Base-by-base conservation (phyloP, 2,329 filamentous ascomycete species). In the Helminthosporium solani region DNA sequence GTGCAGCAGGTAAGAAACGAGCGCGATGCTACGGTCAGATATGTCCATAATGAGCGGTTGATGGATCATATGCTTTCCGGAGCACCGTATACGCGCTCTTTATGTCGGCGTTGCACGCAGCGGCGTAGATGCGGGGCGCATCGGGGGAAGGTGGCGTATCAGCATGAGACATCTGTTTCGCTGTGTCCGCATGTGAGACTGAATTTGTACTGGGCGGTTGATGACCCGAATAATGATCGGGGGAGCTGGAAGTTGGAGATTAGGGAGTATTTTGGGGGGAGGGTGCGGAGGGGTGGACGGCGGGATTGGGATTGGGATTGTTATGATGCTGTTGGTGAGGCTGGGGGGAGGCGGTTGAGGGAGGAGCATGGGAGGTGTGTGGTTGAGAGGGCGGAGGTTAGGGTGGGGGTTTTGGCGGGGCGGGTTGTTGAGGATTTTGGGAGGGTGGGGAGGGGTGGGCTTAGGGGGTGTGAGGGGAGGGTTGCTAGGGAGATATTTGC, bases 121-220 rank as follows among this genome's bases (percentile, higher is more conserved):
- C 15, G 23, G 12, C 45, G 49, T n/a, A 41, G 46, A 14, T 52
- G 52, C 30, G 27, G 3, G 2, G 11, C 6, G 8, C 50, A 52
- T 27, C 49, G 45, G 12, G n/a, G n/a, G 2, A n/a, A n/a, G 11
- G 18, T 37, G 12, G 21, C 15, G 3, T 27, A 31, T 7, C n/a
- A 38, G 8, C 40, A 27, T 3, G 18, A 47, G 12, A 53, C 55
- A 1, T 33, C 30, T 18, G 34, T 58, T 20, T 46, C 40, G 5
- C 45, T 56, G 2, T 58, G 55, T 34, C 12, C 19, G 14, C 55
- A 58, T 36, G 12, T 20, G 6, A 41, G 45, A 15, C 44, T 58
- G 43, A 28, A 19, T 12, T 12, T 58, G 1, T 47, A 15, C 18
- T 56, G 50, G 55, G 45, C 42, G 11, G 18, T 44, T 28, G 25